Evolutionary conservation across 495 filamentous ascomycete species (phyloP).

Genomic region (Zalerion maritima): DNA sequence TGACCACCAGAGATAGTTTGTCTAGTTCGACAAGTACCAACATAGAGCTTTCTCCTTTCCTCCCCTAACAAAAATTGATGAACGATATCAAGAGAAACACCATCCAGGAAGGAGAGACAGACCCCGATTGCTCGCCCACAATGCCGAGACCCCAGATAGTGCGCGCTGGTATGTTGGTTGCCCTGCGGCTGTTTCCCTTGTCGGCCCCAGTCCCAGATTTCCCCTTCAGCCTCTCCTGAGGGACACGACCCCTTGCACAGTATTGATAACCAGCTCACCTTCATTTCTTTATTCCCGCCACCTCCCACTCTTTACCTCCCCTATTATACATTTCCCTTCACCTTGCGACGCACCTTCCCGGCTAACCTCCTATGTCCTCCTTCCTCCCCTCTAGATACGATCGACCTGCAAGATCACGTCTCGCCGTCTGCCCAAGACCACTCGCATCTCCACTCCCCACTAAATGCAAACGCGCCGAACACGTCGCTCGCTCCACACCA

Average conservation of each 20-base stretch:
- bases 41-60: neutral
- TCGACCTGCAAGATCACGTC: conserved; percentile 81
- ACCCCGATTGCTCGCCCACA: no score
- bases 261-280: neutral
- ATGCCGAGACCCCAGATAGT: conserved; percentile 71
- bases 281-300: neutral
- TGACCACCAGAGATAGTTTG: no score
- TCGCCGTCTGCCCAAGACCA: conserved; percentile 75
- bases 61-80: neutral
- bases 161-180: conserved; percentile 50
- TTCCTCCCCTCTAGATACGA: conserved; percentile 86
- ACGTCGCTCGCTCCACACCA: conserved; percentile 58
- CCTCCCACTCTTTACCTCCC: conserved; percentile 2
- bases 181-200: conserved; percentile 5
- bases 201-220: conserved; percentile 4
- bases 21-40: no score
- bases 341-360: no score
- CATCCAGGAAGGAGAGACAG: no score
- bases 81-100: no score
- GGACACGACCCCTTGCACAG: neutral
- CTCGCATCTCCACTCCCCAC: conserved; percentile 18
- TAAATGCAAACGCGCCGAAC: conserved; percentile 24
- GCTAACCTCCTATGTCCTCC: no score
- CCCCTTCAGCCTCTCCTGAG: neutral
- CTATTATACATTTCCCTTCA: no score